phyloP scores from a whole-genome alignment of 129 eudicot genomes.

The Arctium minus region DNA sequence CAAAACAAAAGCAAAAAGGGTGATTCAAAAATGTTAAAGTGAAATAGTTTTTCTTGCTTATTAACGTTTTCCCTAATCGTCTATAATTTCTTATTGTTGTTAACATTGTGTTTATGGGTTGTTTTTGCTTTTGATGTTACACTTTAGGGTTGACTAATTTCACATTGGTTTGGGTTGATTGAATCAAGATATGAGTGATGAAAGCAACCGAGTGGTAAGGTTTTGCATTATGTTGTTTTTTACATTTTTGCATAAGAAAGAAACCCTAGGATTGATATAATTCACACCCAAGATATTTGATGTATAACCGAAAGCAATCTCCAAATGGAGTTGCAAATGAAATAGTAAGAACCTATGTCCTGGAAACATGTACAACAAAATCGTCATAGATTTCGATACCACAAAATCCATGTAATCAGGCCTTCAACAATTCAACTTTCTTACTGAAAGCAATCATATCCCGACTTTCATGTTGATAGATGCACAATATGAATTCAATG shows the following conservation, averaged over 20 bases:
- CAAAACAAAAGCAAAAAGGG: background rate
- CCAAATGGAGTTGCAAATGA: background rate
- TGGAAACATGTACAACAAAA: background rate
- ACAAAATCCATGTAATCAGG: background rate
- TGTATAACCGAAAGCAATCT: background rate
- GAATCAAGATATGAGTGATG: conserved; percentile 90
- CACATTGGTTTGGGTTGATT: conserved; percentile 84
- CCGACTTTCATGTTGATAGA: no score
- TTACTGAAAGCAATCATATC: background rate
- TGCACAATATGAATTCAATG: no score
- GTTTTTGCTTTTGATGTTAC: background rate
- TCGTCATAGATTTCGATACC: background rate
- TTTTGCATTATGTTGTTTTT: background rate
- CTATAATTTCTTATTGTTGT: background rate
- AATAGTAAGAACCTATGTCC: background rate
- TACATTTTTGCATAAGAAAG: background rate
- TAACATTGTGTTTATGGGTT: background rate
- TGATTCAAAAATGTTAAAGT: background rate
- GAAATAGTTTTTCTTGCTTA: background rate
- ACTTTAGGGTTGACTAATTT: conserved; percentile 13
- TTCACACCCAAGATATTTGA: background rate
- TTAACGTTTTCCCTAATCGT: background rate
- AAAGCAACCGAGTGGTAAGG: conserved; percentile 59
- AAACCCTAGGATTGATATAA: background rate
- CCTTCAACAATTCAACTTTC: background rate